phyloP scores from a whole-genome alignment of 2,329 filamentous ascomycete genomes.

The Cytospora schulzeri region DNA sequence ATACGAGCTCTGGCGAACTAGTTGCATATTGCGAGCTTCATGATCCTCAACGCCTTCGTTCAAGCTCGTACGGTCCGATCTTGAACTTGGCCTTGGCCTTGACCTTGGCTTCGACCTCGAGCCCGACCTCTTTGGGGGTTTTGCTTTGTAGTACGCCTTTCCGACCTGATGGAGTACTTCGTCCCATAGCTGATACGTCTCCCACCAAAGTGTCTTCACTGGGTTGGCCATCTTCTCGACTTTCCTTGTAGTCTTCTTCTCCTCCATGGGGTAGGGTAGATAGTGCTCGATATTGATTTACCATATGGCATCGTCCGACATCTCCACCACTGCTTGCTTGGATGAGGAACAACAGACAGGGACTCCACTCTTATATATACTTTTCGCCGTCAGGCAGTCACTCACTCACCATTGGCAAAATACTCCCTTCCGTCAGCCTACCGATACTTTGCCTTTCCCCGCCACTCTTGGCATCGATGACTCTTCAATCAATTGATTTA shows the following conservation, averaged over 20 bases:
- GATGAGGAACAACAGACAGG: neutral
- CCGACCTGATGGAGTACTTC: conserved; percentile 43
- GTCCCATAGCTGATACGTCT: conserved; percentile 44
- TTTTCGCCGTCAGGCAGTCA: neutral
- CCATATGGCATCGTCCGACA: neutral
- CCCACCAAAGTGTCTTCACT: conserved; percentile 34
- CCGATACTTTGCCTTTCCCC: conserved; percentile 1
- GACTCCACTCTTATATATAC: conserved; percentile 11
- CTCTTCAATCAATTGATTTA: too few relatives aligned
- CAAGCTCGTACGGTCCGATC: neutral
- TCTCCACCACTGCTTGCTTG: neutral
- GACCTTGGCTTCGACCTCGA: conserved; percentile 7
- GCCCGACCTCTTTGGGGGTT: conserved; percentile 2
- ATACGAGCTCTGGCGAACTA: conserved; percentile 14
- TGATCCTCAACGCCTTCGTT: neutral
- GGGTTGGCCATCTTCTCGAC: conserved; percentile 22
- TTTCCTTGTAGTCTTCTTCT: neutral
- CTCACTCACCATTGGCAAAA: neutral
- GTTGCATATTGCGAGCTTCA: conserved; percentile 16
- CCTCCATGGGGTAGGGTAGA: neutral
- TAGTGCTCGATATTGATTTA: neutral
- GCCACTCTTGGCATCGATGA: conserved; percentile 21
- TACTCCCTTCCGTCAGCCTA: neutral
- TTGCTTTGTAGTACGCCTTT: conserved; percentile 40
- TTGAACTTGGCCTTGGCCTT: neutral